Evolutionary conservation across 129 eudicot genomes (phyloP), one percentile per base, ranked within the genome.

Genomic region (Flaveria linearis): DNA sequence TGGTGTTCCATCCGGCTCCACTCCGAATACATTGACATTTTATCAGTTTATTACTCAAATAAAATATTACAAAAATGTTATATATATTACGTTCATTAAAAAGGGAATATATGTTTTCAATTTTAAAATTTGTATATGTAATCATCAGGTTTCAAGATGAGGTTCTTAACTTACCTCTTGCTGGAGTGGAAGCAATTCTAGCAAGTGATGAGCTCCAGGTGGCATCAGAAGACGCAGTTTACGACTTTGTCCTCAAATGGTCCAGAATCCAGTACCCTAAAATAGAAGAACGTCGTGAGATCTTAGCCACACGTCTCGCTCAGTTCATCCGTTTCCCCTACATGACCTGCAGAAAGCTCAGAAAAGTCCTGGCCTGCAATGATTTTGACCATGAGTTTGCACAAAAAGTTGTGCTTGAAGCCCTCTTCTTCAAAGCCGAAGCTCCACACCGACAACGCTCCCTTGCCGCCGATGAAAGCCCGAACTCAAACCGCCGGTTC

Each of bases 181-280:
- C 97, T 61, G 93, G 92, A 67, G 78, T 90, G 22, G 93, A 90
- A 82, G 96, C 93, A 53, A 82, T 90, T 33, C 71, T 90, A 20
- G 80, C 89, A 0, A 89, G 93, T 43, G 93, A 89, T 20, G 96
- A 85, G 50, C 91, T 92, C n/a, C 96, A 89, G 39, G 96, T 92
- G 5, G 96, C 96, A 55, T 92, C 97, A 16, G 97, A 92, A 81
- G 97, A 92, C 53, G 91, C 90, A 4, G 96, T 92, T 22, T 92
- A 89, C 60, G 97, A 92, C 62, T 82, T 92, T 26, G 87, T 82
- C 18, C 80, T 92, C 65, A 92, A 92, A 71, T 92, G 96, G 96
- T 82, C 91, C 68, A 56, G 91, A 26, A 51, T 82, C 14, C 89
- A 85, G 64, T 89, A 92, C 56, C 87, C 87, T 20, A 81, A 86